Evolutionary conservation across 257 asterid genomes (phyloP).

Genomic region (Capsicum rhomboideum): DNA sequence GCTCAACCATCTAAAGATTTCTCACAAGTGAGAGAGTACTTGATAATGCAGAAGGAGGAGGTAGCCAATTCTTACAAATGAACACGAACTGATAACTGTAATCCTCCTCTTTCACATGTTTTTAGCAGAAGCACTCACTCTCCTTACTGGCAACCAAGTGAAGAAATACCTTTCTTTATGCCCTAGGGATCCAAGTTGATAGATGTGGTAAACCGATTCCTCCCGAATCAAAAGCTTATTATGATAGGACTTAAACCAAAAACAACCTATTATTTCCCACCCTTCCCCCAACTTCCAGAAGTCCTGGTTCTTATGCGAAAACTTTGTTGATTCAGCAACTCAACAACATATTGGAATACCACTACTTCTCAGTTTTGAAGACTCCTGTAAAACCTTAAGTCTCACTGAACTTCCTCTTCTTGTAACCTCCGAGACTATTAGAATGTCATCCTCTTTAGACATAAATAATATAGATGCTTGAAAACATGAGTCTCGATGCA

Average conservation of each 20-base stretch:
- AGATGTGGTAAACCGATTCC: too few relatives aligned
- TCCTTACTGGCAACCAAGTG: background rate
- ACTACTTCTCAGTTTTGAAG: too few relatives aligned
- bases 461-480: background rate
- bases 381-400: background rate
- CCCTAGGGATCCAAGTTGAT: background rate
- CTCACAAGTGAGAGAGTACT: background rate
- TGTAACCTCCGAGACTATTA: background rate
- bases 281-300: too few relatives aligned
- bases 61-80: background rate
- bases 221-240: too few relatives aligned
- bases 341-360: too few relatives aligned
- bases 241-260: too few relatives aligned
- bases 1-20: background rate
- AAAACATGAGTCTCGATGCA: background rate
- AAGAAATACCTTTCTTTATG: background rate
- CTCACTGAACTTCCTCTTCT: background rate
- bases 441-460: background rate
- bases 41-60: background rate
- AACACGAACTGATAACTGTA: background rate
- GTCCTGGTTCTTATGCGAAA: too few relatives aligned
- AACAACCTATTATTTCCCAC: too few relatives aligned
- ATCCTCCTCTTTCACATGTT: background rate
- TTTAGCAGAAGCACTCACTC: background rate
- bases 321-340: too few relatives aligned